A percentile compares a stretch with the other conserved stretches of the same genome.
phyloP scores from a whole-genome alignment of 1,284 basidiomycete genomes.

The Boletellus deceptivus region DNA sequence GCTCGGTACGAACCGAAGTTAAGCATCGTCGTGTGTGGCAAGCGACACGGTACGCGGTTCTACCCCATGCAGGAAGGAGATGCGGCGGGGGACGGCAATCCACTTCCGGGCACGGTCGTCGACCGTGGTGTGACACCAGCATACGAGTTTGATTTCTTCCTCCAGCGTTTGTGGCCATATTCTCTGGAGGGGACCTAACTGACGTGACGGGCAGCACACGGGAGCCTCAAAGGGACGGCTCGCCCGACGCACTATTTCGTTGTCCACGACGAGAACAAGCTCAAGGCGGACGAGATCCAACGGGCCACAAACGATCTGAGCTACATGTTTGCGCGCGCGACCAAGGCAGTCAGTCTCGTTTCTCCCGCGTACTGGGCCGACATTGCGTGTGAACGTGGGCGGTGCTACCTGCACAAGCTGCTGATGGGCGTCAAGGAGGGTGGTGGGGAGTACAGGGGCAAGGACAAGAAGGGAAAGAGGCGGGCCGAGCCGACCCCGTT shows the following conservation, averaged over 20 bases:
- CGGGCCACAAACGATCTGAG: constrained; percentile 55
- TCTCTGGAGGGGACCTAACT: neutral
- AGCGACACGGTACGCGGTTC: constrained; percentile 73
- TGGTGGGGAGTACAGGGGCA: constrained; percentile 19
- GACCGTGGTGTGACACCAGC: constrained; percentile 67
- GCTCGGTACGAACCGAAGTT: constrained; percentile 56
- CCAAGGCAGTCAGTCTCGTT: constrained; percentile 76
- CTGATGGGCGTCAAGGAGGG: constrained; percentile 44
- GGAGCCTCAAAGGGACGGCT: constrained; percentile 64
- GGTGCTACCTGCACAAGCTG: constrained; percentile 69
- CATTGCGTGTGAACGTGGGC: constrained; percentile 72
- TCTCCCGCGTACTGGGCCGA: constrained; percentile 78
- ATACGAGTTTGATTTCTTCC: constrained; percentile 76
- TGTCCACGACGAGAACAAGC: constrained; percentile 68
- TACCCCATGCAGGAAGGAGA: constrained; percentile 53
- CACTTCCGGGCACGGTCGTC: constrained; percentile 72
- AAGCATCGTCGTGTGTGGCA: constrained; percentile 74
- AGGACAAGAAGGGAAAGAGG: constrained; percentile 11
- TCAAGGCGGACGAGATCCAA: constrained; percentile 68
- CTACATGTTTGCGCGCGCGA: constrained; percentile 77
- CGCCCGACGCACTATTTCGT: constrained; percentile 77
- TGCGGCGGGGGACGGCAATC: constrained; percentile 65
- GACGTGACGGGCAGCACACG: constrained; percentile 35
- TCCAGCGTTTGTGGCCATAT: constrained; percentile 44
- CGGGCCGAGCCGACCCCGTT: constrained; percentile 28